Evolutionary conservation across 2,329 filamentous ascomycete genomes (phyloP), one percentile per base, ranked within the genome.

Genomic region (Aspergillus sp.): DNA sequence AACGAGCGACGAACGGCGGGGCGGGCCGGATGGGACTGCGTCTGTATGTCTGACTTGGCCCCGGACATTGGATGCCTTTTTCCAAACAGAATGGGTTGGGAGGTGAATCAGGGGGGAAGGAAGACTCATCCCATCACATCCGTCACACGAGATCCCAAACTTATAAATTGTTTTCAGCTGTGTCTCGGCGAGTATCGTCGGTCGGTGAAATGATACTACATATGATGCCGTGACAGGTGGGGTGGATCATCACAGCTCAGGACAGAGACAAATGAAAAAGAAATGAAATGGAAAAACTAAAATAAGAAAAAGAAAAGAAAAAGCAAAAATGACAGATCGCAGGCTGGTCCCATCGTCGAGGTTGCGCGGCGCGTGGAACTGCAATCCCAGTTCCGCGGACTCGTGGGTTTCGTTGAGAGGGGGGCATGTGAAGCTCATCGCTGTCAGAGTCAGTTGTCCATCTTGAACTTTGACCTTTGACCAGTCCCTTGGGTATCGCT

Each of bases 281-380:
- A 36, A 36, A 36, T 36, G 0, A 16, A 12, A 32, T 12, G 10
- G 12, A 16, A 36, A 14, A 12, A 14, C n/a, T n/a, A 36, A 20
- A 18, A 42, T 6, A 42, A 16, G 5, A 20, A 46, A 46, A 46
- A 24, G 24, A 9, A 46, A 46, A n/a, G 5, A n/a, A 20, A 46
- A 46, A n/a, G 18, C 42, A 46, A 46, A 46, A 47, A 24, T 12
- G 45, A 47, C 45, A 14, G 45, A 22, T 24, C 45, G 45, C 45
- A 20, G 22, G 20, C 36, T 42, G 36, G 47, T 50, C 54, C 54
- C 54, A 12, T 36, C 18, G 49, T 22, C 50, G 49, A 57, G 50
- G 42, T 20, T 53, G 52, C 47, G 31, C 16, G 10, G 31, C 52
- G 56, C 52, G 56, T 58, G 56, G 51, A 58, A 52, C 49, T 50